These are phyloP conservation scores for Thermochaetoides dissita DNA, from an alignment of 2,329 filamentous ascomycete species.

Conservation along the genomic window DNA sequence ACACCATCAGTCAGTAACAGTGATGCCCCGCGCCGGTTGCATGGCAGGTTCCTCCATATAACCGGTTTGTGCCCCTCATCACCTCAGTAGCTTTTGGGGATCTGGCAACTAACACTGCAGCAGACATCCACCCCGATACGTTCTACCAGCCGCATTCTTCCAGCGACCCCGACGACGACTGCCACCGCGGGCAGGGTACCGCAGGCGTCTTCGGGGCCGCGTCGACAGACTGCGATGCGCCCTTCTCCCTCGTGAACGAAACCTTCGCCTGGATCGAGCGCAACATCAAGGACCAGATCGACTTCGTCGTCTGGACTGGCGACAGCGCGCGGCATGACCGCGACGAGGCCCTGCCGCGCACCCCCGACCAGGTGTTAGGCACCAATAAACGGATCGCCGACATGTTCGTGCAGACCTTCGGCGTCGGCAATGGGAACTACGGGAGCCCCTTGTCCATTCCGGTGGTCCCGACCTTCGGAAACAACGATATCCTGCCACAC, in stretches of 20 bases:
- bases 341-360: conserved; percentile 67
- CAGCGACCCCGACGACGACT: conserved; percentile 53
- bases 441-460: conserved; percentile 49
- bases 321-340: conserved; percentile 84
- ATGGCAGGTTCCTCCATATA: conserved; percentile 73
- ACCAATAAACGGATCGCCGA: conserved; percentile 63
- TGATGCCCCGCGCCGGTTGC: conserved; percentile 32
- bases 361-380: conserved; percentile 56
- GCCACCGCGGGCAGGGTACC: conserved; percentile 63
- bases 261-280: conserved; percentile 80
- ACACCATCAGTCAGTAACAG: not conserved
- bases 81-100: not conserved
- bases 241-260: conserved; percentile 64
- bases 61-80: conserved; percentile 44
- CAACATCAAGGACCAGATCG: conserved; percentile 63
- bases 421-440: conserved; percentile 38
- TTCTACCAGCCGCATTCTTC: conserved; percentile 72
- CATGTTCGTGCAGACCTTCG: conserved; percentile 64
- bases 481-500: conserved; percentile 95
- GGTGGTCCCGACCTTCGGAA: conserved; percentile 80
- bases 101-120: conserved; percentile 3
- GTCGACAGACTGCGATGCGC: conserved; percentile 78
- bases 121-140: conserved; percentile 84
- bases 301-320: conserved; percentile 89
- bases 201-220: conserved; percentile 76